phyloP scores from a whole-genome alignment of 768 basidiomycete genomes.

The Lyophyllum semitale region DNA sequence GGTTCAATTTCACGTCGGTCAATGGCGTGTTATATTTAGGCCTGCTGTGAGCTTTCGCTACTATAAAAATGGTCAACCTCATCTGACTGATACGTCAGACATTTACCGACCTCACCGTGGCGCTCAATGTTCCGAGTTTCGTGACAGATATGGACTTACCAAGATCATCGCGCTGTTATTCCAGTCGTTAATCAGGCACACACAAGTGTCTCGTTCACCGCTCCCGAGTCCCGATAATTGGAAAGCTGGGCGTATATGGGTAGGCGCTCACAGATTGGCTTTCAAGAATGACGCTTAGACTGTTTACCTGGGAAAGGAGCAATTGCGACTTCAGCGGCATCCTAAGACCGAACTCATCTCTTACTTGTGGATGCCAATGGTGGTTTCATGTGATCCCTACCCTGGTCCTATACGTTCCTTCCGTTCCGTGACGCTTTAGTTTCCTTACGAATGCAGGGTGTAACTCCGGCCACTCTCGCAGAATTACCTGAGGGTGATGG shows the following conservation, averaged over 20 bases:
- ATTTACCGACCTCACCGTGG: slow-evolving; percentile 48
- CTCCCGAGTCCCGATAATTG: slow-evolving; percentile 60
- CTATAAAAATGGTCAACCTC: no score
- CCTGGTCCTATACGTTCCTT: slow-evolving; percentile 45
- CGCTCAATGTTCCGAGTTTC: slow-evolving; percentile 31
- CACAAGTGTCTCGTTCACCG: slow-evolving; percentile 35
- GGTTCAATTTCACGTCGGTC: slow-evolving; percentile 29
- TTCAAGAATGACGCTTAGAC: neutral
- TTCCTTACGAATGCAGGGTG: slow-evolving; percentile 35
- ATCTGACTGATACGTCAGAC: slow-evolving; percentile 18
- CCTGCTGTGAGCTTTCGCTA: slow-evolving; percentile 36
- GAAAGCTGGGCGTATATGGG: slow-evolving; percentile 44
- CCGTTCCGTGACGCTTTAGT: neutral
- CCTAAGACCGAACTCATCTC: slow-evolving; percentile 55
- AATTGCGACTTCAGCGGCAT: slow-evolving; percentile 59
- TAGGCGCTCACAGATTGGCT: slow-evolving; percentile 12
- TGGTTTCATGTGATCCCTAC: slow-evolving; percentile 53
- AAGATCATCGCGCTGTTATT: neutral
- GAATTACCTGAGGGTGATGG: slow-evolving; percentile 54
- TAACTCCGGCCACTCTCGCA: slow-evolving; percentile 66
- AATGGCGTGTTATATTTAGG: slow-evolving; percentile 29
- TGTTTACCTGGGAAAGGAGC: slow-evolving; percentile 50
- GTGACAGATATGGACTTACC: slow-evolving; percentile 34
- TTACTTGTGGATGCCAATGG: slow-evolving; percentile 70
- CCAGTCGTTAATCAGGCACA: slow-evolving; percentile 14